phyloP scores from a whole-genome alignment of 148 eudicot species.

The Salicornia ramosissima region DNA sequence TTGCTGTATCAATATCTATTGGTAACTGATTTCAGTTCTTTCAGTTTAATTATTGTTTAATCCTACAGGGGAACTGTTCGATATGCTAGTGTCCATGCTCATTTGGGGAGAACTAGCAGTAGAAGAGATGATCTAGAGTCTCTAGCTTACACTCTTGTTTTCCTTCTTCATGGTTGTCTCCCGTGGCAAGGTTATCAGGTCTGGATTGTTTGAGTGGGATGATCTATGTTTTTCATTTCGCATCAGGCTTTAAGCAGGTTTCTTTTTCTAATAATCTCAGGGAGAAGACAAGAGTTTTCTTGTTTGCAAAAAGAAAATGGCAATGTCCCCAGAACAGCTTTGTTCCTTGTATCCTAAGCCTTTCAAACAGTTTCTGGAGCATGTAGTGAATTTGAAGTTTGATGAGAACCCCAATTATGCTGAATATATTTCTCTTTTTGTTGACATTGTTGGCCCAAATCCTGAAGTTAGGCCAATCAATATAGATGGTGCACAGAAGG shows the following conservation, averaged over 20 bases:
- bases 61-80: conserved; percentile 91
- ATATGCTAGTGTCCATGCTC: conserved; percentile 98
- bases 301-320: conserved; percentile 96
- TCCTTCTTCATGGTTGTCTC: conserved; percentile 81
- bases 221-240: not conserved
- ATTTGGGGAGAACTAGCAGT: conserved; percentile 89
- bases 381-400: conserved; percentile 83
- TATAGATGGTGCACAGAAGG: conserved; percentile 98
- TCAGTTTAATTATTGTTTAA: not conserved
- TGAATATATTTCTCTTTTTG: conserved; percentile 75
- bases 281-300: conserved; percentile 87
- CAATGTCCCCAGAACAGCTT: conserved; percentile 65
- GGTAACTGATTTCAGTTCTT: not conserved
- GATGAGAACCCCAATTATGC: conserved; percentile 94
- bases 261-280: conserved; percentile 26
- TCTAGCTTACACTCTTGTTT: conserved; percentile 82
- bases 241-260: not conserved
- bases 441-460: conserved; percentile 83
- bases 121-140: conserved; percentile 96
- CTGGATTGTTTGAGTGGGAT: conserved; percentile 8
- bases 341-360: conserved; percentile 79
- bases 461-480: conserved; percentile 82
- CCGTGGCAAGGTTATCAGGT: conserved; percentile 96
- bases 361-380: conserved; percentile 68
- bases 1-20: not conserved